Evolutionary conservation across 2,329 filamentous ascomycete species (phyloP), one percentile per base, ranked within the genome.

Genomic region (Aspergillus aculeatus): DNA sequence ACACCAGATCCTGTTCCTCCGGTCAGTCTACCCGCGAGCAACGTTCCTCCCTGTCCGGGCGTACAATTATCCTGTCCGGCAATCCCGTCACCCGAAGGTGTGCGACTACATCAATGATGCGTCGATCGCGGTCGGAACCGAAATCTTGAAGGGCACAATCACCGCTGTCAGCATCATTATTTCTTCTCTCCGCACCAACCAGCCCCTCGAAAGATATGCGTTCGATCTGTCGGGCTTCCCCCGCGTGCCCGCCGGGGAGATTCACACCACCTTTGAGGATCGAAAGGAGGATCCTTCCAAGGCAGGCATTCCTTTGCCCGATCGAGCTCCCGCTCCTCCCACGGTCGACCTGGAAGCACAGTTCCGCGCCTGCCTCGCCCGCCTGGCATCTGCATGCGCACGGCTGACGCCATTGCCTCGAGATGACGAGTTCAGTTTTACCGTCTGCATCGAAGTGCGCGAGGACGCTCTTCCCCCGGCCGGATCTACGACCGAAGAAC

Each of bases 61-160:
- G 69, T 93, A 93, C 81, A 92, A 94, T 77, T 87, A 92, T 60
- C 84, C 91, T 31, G 89, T 96, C 50, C 89, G 90, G 68, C 92
- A 96, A 73, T 94, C 87, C 61, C 89, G 92, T 59, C 92, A 96
- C 75, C 91, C 93, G 0, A 85, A 86, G 67, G 89, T 96, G 64
- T 96, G 91, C 81, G 80, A 86, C 69, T 97, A 93, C 90, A 87
- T 96, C 75, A 85, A 83, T 71, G 90, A 95, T 73, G 91, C 92
- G 65, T 85, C 95, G 47, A 80, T 86, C 63, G 89, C 91, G 38
- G 84, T 92, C 23, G 82, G 85, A 61, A 81, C 80, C 3, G 89
- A 96, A 77, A 82, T 96, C 38, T 82, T 89, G 51, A 83, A 81
- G 73, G 81, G 83, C 65, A 79, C 77, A 57, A 82, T 86, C 38